These are phyloP conservation scores for Tolypocladium pustulatum DNA, from an alignment of 2,329 filamentous ascomycete genomes.

Conservation along the genomic window DNA sequence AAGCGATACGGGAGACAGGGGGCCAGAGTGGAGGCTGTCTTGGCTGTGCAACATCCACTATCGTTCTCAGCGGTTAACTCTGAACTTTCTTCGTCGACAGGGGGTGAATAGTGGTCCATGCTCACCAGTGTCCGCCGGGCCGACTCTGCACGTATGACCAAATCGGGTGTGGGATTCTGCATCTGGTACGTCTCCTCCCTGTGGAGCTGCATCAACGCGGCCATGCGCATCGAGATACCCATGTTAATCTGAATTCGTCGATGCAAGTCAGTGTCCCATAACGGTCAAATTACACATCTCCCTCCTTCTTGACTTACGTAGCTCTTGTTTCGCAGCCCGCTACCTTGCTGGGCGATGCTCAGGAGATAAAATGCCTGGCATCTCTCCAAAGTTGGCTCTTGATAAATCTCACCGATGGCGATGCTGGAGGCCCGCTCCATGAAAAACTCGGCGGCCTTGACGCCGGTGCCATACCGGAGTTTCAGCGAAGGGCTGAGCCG, in stretches of 20 bases:
- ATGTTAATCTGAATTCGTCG: constrained; percentile 35
- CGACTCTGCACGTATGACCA: constrained; percentile 41
- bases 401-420: constrained; percentile 39
- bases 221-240: constrained; percentile 46
- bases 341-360: constrained; percentile 48
- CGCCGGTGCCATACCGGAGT: constrained; percentile 36
- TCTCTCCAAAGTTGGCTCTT: constrained; percentile 40
- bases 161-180: constrained; percentile 29
- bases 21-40: constrained; percentile 45
- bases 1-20: constrained; percentile 38
- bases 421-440: constrained; percentile 38
- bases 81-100: neutral
- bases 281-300: neutral
- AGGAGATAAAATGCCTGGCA: constrained; percentile 50
- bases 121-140: constrained; percentile 43
- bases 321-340: constrained; percentile 40
- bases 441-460: constrained; percentile 41
- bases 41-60: constrained; percentile 52
- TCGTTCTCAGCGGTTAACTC: neutral
- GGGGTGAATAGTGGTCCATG: neutral
- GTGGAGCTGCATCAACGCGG: constrained; percentile 42
- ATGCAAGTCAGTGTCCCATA: neutral
- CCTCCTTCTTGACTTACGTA: constrained; percentile 29
- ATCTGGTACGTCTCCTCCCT: constrained; percentile 42
- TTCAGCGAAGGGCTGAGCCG: constrained; percentile 39